Base-by-base conservation (phyloP, 495 filamentous ascomycete genomes). In the Melanomma pulvis-pyrius region DNA sequence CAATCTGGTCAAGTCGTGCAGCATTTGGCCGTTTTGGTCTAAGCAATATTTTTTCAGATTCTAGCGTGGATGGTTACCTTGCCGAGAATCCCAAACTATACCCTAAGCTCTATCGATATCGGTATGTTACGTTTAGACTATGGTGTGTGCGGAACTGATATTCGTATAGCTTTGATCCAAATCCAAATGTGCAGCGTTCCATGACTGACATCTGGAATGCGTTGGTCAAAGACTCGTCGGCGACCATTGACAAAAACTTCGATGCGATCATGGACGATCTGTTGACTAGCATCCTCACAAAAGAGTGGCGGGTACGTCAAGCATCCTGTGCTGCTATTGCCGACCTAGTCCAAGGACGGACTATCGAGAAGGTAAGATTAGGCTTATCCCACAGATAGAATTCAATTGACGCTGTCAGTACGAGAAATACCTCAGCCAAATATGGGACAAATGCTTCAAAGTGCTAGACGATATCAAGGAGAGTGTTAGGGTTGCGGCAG, bases 121-220 rank as follows among this genome's bases (percentile, higher is more conserved):
- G 91, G 30, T 69, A 50, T 26, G 61, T 64, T 19, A 47, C 13
- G n/a, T 15, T 6, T 15, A 3, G 1, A 41, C 30, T 6, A n/a
- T 36, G 4, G 19, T 25, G 24, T 15, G 21, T 9, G 25, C 2
- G 21, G 32, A 25, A 53, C 60, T 63, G 36, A 63, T 15, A 5
- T 19, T n/a, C 1, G 2, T 36, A 25, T 58, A 62, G 61, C 22
- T 97, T 97, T 53, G 94, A 98, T 76, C 94, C 94, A 0, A 97
- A 96, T 73, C 84, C 88, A 4, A 93, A 92, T 73, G 94, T 98
- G 22, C 90, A 91, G 72, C 86, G 87, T 47, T 93, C 93, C 4
- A 98, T 98, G 94, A 92, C 94, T 64, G 90, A 93, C 59, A 98
- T 98, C 67, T 98, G 94, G 94, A 90, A 89, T 70, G 88, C 93